Evolutionary conservation across 2,329 filamentous ascomycete species (phyloP), one percentile per base, ranked within the genome.

Genomic region (Alternaria sp.): DNA sequence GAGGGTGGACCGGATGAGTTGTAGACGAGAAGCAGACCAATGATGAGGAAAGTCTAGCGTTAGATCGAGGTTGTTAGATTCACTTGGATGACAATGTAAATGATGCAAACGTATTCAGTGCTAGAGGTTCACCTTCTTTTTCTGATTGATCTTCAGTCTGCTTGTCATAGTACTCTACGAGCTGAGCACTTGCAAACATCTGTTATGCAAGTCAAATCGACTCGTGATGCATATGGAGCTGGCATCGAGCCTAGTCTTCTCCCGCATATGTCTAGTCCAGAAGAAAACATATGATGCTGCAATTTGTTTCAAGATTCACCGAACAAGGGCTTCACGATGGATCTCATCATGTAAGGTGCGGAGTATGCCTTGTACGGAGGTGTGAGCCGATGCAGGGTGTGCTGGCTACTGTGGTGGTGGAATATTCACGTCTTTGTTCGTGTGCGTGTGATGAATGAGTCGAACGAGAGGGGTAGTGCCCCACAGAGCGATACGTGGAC

Each of bases 41-140:
- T 45, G 69, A 65, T 36, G 66, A 72, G 27, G 18, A 12, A 22
- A 18, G 18, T 2, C n/a, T 10, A 40, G n/a, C 36, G 36, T 40
- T 18, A 20, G n/a, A 18, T 40, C 14, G 36, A 40, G n/a, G 9
- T 11, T 40, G 10, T 40, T 18, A 40, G 36, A 40, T 20, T 9
- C 7, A 11, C n/a, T 40, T 40, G 7, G 18, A 41, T 22, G 9
- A 22, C 18, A 30, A 32, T 48, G 25, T 16, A 18, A 20, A 32
- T n/a, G 25, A n/a, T 30, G 25, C 12, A 48, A 20, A 30, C 10
- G 27, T 20, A 22, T 27, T 10, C 5, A 46, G 30, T 38, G 28
- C 18, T 14, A 4, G 11, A 20, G 1, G 7, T 43, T 43, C 3
- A 14, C 12, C 5, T 43, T 22, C 18, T 43, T 11, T 41, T 14